Conservation (phyloP, 2,329 filamentous ascomycete genomes). For the Ceratocystiopsis minuta region DNA sequence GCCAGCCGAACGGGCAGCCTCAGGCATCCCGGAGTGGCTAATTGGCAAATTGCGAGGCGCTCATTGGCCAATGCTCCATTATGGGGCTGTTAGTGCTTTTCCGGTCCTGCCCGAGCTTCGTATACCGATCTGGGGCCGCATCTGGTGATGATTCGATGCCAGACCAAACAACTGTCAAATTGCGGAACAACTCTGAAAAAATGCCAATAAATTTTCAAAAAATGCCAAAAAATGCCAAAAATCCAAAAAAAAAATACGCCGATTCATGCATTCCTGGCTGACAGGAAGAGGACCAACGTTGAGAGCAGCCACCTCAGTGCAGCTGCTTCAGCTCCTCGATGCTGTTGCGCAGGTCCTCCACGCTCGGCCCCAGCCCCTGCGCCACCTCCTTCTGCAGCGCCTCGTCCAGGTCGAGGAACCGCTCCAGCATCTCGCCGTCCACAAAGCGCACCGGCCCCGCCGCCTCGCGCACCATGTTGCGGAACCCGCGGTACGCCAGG, state of each 20-base stretch:
- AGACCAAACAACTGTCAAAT: too few relatives aligned
- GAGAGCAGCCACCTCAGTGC: too few relatives aligned
- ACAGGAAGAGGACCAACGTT: too few relatives aligned
- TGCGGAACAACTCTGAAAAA: too few relatives aligned
- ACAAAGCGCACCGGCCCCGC: conserved; percentile 74
- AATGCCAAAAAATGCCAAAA: not conserved
- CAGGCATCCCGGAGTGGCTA: conserved; percentile 5
- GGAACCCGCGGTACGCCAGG: conserved; percentile 64
- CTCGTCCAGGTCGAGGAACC: conserved; percentile 57
- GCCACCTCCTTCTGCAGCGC: conserved; percentile 34
- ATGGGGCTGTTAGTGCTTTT: conserved; percentile 3
- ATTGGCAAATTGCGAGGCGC: conserved; percentile 7
- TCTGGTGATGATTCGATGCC: too few relatives aligned
- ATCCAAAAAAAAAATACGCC: not conserved
- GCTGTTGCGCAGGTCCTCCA: conserved; percentile 43
- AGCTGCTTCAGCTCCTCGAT: conserved; percentile 45
- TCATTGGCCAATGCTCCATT: conserved; percentile 3
- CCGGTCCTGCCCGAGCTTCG: conserved; percentile 10
- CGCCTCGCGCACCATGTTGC: conserved; percentile 48
- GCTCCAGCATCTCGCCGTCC: conserved; percentile 79
- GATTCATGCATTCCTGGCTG: not conserved
- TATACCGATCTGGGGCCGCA: too few relatives aligned
- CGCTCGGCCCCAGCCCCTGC: conserved; percentile 37
- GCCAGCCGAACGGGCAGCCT: conserved; percentile 2
- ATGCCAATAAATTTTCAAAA: too few relatives aligned